phyloP scores from a whole-genome alignment of 2,329 filamentous ascomycete genomes.

The Colletotrichum tropicicola region DNA sequence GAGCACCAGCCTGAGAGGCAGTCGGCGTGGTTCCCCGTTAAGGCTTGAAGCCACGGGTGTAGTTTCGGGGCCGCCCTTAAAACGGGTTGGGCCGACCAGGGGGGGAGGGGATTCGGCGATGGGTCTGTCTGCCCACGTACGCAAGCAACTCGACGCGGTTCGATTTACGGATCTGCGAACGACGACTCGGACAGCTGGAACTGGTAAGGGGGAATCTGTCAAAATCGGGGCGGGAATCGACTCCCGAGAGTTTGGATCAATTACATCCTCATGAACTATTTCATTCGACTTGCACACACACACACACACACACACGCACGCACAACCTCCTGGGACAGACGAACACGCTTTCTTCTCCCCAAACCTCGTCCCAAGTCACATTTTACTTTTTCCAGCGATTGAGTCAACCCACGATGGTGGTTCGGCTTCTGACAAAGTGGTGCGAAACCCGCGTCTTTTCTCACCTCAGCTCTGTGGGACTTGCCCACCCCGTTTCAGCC shows the following conservation, averaged over 20 bases:
- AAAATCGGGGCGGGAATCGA: background rate
- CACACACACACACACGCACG: no score
- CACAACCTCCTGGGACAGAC: no score
- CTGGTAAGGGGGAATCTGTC: background rate
- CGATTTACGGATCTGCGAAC: constrained; percentile 26
- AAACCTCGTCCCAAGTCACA: background rate
- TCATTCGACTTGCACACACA: background rate
- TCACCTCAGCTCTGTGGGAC: background rate
- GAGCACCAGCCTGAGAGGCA: no score
- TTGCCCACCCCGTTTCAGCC: constrained; percentile 18
- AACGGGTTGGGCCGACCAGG: constrained; percentile 16
- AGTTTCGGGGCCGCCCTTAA: constrained; percentile 10
- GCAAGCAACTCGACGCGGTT: constrained; percentile 1
- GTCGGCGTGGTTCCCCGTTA: no score
- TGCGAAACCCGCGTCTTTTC: background rate
- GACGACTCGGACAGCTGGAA: background rate
- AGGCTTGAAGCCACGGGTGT: background rate
- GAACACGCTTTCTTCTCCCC: background rate
- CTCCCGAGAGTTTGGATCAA: background rate
- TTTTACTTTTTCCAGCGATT: background rate
- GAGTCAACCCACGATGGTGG: background rate
- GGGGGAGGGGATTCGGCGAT: background rate
- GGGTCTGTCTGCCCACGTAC: background rate
- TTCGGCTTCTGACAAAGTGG: background rate
- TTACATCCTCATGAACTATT: background rate